Base-by-base conservation (phyloP, 129 eudicot species). In the Lonicera japonica region DNA sequence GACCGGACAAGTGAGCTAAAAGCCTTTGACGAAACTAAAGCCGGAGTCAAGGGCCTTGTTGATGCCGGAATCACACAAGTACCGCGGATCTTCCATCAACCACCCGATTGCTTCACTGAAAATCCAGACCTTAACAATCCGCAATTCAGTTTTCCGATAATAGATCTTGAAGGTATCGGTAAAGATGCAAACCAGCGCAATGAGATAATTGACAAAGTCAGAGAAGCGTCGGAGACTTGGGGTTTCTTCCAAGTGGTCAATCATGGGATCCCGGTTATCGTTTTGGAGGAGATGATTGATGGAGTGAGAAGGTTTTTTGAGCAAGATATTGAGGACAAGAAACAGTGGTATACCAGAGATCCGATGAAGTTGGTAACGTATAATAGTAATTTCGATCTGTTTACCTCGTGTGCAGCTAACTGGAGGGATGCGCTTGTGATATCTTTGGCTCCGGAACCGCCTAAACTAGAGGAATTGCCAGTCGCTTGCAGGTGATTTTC, bases 171-270 rank as follows among this genome's bases (percentile, higher is more conserved):
- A 19, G 76, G 71, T 15, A 16, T 66, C 21, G 40, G 25, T 1
- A 22, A 41, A 21, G 55, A 23, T 43, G 20, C 55, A 16, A 8
- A 0, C 39, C 61, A 57, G 9, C 56, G 70, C 0, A 24, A 11
- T 12, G 53, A 67, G 54, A 69, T 74, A 34, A 21, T 86, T 23
- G 59, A 76, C 8, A 16, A 75, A 60, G 54, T 79, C 14, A 75
- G 77, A 9, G 71, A 68, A 2, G 86, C 86, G 11, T 70, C 73
- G 19, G 70, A 72, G 60, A 68, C 56, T 0, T 76, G 86, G 86
- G 95, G 95, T 0, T 77, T 82, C 58, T 86, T 86, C 48, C 89
- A 86, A 63, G 40, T 79, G 29, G 74, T 82, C 5, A 82, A 86
- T 58, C 95, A 82, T 65, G 86, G 83, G 1, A 75, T 86, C 22